Evolutionary conservation across 2,329 filamentous ascomycete species (phyloP), one percentile per base, ranked within the genome.

Genomic region (Fusarium sp.): DNA sequence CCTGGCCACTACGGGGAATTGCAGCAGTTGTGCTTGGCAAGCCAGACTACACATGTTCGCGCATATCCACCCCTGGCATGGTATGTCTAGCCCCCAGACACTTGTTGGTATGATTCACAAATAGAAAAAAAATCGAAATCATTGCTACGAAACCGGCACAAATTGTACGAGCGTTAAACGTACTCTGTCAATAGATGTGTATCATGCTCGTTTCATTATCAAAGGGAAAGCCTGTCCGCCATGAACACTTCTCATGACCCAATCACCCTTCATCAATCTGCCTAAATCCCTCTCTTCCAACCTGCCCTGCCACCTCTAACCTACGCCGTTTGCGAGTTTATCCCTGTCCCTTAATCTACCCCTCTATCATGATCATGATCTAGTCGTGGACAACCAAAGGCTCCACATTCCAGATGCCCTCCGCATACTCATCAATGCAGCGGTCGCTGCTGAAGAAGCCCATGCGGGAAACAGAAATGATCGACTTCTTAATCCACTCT

Each of bases 381-480:
- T 80, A 83, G 32, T 84, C 80, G 50, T 86, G 84, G 34, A 85
- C 85, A 37, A 84, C 84, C 64, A 97, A 83, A 32, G 96, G 95
- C 87, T 98, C 96, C 43, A 98, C 88, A 81, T 98, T 98, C 97
- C 97, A 99, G 82, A 99, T 98, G 74, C 89, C 92, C 83, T 99
- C 96, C 0, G 97, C 97, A 85, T 99, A 99, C 88, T 98, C 95
- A 79, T 96, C 94, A 83, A 98, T 98, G 85, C 96, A 98, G 43
- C 96, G 90, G 83, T 98, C 96, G 74, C 93, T 96, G 77, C 92
- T 95, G 87, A 98, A 98, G 90, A 98, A 98, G 41, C 96, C 97
- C 97, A 99, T 99, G 45, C 95, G 89, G 8, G 95, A 89, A 20
- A 99, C 97, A 68, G 93, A 94, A 48, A 90, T 92, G 80, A 99